Base-by-base conservation (phyloP, 176 grass and related monocot species). In the Thinopyrum elongatum region DNA sequence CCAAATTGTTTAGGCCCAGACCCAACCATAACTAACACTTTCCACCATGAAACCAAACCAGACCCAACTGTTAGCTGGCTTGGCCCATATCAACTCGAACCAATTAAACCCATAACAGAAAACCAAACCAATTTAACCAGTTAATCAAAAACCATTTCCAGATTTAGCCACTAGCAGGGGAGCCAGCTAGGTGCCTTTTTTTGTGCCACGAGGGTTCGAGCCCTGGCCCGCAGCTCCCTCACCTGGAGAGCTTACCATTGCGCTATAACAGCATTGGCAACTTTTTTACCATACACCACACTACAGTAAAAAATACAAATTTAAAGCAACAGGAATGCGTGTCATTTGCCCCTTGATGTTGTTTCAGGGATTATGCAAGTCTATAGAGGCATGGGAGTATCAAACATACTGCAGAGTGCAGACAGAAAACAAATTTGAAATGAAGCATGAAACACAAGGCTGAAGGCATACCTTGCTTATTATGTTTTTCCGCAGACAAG, bases 401-500 rank as follows among this genome's bases (percentile, higher is more conserved):
- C 13, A 28, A 41, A 74, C 21, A 81, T 3, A 70, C 10, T 29
- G 10, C 15, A 47, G 57, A 70, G 7, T 29, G 10, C 15, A 47
- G 57, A 22, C 11, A 64, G 11, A 70, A 79, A 0, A 68, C 39
- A 79, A 25, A 22, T 7, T 6, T 22, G 22, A 69, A 75, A 58
- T 17, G 7, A 55, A 42, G 12, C 63, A 30, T 8, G 55, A 21
- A 85, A 29, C 69, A 16, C 75, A 11, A 21, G 0, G 6, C 23
- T 10, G 70, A 9, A 34, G 0, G 10, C 39, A 70, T 34, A 90
- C 91, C 66, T 88, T 39, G 0, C 0, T 16, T 79, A 67, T 44
- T 63, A 62, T 38, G 7, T 49, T 53, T 84, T 22, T 26, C 9
- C 84, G 77, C 71, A 91, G 76, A 60, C 92, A 94, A 22, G 65